phyloP scores from a whole-genome alignment of 1,139 yeast species.

The Blastobotrys niveus region DNA sequence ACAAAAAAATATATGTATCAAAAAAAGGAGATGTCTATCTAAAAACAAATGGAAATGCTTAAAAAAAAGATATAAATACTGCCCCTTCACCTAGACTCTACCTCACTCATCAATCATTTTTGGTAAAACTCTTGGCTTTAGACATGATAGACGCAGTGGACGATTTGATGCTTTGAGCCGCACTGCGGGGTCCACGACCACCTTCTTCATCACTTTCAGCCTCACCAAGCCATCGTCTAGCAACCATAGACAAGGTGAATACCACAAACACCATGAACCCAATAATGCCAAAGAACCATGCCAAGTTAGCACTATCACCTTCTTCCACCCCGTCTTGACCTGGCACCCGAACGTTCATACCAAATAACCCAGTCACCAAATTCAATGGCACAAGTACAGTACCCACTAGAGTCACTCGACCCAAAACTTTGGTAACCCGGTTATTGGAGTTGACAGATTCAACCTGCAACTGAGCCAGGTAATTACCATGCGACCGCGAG shows the following conservation, averaged over 20 bases:
- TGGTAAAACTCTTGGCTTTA: conserved; percentile 9
- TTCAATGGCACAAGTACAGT: conserved; percentile 92
- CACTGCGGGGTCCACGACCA: not conserved
- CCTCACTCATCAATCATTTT: too few relatives aligned
- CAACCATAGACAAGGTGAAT: conserved; percentile 21
- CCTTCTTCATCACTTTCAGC: conserved; percentile 14
- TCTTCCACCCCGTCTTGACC: conserved; percentile 34
- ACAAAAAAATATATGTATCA: too few relatives aligned
- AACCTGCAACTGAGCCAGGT: conserved; percentile 91
- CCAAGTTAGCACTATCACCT: conserved; percentile 38
- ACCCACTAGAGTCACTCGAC: conserved; percentile 89
- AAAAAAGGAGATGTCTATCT: not conserved
- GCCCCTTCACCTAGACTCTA: too few relatives aligned
- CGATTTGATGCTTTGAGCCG: conserved; percentile 13
- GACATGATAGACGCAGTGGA: conserved; percentile 22
- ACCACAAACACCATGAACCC: conserved; percentile 35
- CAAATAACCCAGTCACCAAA: conserved; percentile 95
- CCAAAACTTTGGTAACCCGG: conserved; percentile 92
- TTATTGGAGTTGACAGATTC: conserved; percentile 98
- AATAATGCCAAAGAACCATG: conserved; percentile 66
- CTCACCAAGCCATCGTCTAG: conserved; percentile 23
- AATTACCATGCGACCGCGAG: conserved; percentile 90
- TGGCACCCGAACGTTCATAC: conserved; percentile 95
- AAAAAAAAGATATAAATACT: too few relatives aligned
- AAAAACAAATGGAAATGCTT: not conserved